Evolutionary conservation across 2,329 filamentous ascomycete genomes (phyloP).

Genomic region (Pseudogymnoascus sp.): DNA sequence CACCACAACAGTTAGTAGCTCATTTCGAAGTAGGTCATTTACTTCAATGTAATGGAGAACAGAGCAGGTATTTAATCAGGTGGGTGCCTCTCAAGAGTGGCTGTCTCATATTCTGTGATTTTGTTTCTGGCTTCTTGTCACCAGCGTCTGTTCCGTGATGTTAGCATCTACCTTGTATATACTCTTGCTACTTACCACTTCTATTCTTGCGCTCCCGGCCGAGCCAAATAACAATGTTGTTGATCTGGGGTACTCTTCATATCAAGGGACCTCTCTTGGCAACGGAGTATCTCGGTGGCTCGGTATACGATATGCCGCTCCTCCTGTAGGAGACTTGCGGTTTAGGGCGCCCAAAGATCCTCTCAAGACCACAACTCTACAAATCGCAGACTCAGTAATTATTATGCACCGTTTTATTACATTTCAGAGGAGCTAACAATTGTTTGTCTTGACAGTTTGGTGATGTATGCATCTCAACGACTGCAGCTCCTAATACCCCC

Average conservation of each 20-base stretch:
- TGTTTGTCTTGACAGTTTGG: slow-evolving; percentile 18
- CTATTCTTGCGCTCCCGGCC: background rate
- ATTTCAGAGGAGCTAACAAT: background rate
- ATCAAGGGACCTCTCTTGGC: slow-evolving; percentile 47
- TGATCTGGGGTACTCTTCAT: slow-evolving; percentile 60
- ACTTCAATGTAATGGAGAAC: background rate
- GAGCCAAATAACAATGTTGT: slow-evolving; percentile 34
- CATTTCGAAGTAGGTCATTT: background rate
- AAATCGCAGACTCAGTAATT: slow-evolving; percentile 24
- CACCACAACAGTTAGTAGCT: background rate
- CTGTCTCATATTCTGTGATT: background rate
- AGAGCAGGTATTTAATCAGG: slow-evolving; percentile 1
- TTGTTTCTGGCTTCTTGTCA: background rate
- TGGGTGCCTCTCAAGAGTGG: background rate
- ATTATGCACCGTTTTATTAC: background rate
- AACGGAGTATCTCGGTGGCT: slow-evolving; percentile 64
- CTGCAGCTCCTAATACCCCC: slow-evolving; percentile 21
- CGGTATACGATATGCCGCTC: slow-evolving; percentile 66
- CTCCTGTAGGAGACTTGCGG: slow-evolving; percentile 57
- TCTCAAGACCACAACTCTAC: slow-evolving; percentile 14
- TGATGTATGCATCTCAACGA: slow-evolving; percentile 21
- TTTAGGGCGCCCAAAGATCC: slow-evolving; percentile 64
- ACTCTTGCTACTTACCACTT: background rate
- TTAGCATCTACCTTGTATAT: background rate
- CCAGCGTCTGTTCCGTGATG: background rate